Conservation (phyloP, 2,329 filamentous ascomycete genomes). For the Venturia oleaginea region DNA sequence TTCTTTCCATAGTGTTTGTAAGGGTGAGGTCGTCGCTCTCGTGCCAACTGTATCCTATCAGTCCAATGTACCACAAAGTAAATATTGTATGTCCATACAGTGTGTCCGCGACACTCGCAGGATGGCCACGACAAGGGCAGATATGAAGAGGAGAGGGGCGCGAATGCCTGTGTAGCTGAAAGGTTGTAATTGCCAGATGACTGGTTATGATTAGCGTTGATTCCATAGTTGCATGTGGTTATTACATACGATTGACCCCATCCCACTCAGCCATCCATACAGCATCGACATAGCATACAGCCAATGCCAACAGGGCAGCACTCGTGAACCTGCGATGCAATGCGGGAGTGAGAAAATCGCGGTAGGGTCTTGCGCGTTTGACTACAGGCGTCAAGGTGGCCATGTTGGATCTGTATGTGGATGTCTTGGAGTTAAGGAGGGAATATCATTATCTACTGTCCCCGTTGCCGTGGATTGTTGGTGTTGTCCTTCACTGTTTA, state of each 20-base stretch:
- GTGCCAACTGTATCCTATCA: conserved; percentile 25
- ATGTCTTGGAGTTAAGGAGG: neutral
- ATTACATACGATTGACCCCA: conserved; percentile 42
- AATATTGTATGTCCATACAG: conserved; percentile 20
- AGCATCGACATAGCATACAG: conserved; percentile 64
- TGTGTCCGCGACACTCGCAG: conserved; percentile 80
- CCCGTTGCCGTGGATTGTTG: neutral
- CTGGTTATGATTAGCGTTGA: conserved; percentile 35
- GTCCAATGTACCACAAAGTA: neutral
- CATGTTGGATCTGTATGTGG: neutral
- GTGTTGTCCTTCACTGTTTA: neutral
- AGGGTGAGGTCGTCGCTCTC: conserved; percentile 58
- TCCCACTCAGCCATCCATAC: conserved; percentile 60
- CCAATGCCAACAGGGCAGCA: conserved; percentile 60
- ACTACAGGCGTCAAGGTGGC: neutral
- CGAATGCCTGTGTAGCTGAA: conserved; percentile 67
- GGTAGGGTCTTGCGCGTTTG: conserved; percentile 54
- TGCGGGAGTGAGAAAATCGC: conserved; percentile 83
- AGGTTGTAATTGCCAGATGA: conserved; percentile 81
- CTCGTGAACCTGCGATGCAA: conserved; percentile 79
- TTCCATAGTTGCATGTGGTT: neutral
- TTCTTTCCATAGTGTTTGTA: conserved; percentile 53
- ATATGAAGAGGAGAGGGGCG: conserved; percentile 64
- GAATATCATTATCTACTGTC: neutral
- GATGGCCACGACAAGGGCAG: conserved; percentile 68